Evolutionary conservation across 2,329 filamentous ascomycete genomes (phyloP).

Genomic region (Aspergillus vadensis): DNA sequence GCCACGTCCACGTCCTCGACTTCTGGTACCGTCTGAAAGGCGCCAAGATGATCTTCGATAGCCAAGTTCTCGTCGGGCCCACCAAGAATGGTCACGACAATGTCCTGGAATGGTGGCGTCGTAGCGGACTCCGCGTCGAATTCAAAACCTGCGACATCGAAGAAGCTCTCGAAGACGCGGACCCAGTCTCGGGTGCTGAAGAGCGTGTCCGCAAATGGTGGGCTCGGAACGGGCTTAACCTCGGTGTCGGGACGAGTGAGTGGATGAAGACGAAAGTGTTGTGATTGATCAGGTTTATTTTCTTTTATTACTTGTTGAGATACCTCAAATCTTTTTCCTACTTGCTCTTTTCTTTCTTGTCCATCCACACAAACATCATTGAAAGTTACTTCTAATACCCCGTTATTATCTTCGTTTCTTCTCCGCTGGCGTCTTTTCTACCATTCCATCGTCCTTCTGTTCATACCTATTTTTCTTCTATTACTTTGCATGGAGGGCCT

Average conservation of each 20-base stretch:
- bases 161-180: constrained; percentile 85
- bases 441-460: not conserved
- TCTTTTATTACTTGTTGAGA: not conserved
- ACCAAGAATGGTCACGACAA: constrained; percentile 83
- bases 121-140: constrained; percentile 71
- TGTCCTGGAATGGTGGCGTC: constrained; percentile 92
- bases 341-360: not conserved
- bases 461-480: not conserved
- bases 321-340: not conserved
- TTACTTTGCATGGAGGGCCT: not conserved
- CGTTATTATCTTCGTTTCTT: not conserved
- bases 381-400: constrained; percentile 16
- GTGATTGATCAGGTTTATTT: constrained; percentile 39
- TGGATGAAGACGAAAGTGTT: constrained; percentile 84
- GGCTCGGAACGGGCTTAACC: constrained; percentile 78
- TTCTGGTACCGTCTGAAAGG: constrained; percentile 77
- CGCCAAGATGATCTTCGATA: constrained; percentile 77
- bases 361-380: constrained; percentile 3
- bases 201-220: constrained; percentile 81
- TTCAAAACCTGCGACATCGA: constrained; percentile 96
- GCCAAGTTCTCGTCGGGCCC: constrained; percentile 79
- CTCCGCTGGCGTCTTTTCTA: constrained; percentile 9
- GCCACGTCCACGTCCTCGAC: constrained; percentile 80
- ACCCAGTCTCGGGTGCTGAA: constrained; percentile 65
- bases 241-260: constrained; percentile 80